phyloP scores from a whole-genome alignment of 768 basidiomycete genomes.

The Suillus clintonianus region DNA sequence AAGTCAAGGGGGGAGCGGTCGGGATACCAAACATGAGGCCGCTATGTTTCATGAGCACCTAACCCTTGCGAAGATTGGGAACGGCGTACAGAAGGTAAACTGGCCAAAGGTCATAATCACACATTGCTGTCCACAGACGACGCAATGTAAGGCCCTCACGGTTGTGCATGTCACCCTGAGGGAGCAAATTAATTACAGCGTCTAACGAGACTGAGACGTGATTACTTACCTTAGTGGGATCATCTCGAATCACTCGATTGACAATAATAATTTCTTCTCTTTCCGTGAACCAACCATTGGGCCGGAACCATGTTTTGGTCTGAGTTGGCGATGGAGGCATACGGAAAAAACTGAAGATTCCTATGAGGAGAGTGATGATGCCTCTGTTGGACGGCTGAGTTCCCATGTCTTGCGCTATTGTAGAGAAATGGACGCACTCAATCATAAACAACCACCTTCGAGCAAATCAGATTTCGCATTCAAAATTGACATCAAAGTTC shows the following conservation, averaged over 20 bases:
- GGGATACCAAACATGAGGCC: slow-evolving; percentile 58
- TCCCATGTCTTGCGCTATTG: slow-evolving; percentile 31
- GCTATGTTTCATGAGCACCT: slow-evolving; percentile 21
- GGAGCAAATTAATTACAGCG: background rate
- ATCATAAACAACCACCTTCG: slow-evolving; percentile 59
- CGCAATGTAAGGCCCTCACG: slow-evolving; percentile 55
- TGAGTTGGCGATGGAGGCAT: slow-evolving; percentile 65
- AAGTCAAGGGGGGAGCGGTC: slow-evolving; percentile 46
- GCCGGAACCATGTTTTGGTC: slow-evolving; percentile 57
- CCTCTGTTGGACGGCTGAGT: slow-evolving; percentile 40
- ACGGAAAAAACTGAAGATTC: slow-evolving; percentile 54
- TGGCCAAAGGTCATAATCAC: slow-evolving; percentile 70
- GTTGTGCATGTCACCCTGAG: slow-evolving; percentile 68
- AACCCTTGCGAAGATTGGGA: background rate
- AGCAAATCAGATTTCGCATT: background rate
- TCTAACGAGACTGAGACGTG: background rate
- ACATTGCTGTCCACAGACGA: slow-evolving; percentile 53
- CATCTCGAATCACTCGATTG: slow-evolving; percentile 61
- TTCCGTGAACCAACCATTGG: slow-evolving; percentile 65
- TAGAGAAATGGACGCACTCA: slow-evolving; percentile 46
- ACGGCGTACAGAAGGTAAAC: slow-evolving; percentile 51
- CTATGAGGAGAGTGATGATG: slow-evolving; percentile 52
- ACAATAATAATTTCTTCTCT: slow-evolving; percentile 63
- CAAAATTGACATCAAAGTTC: background rate
- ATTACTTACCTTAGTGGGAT: slow-evolving; percentile 55